Conservation (phyloP, 768 basidiomycete species). For the Russula foetens region DNA sequence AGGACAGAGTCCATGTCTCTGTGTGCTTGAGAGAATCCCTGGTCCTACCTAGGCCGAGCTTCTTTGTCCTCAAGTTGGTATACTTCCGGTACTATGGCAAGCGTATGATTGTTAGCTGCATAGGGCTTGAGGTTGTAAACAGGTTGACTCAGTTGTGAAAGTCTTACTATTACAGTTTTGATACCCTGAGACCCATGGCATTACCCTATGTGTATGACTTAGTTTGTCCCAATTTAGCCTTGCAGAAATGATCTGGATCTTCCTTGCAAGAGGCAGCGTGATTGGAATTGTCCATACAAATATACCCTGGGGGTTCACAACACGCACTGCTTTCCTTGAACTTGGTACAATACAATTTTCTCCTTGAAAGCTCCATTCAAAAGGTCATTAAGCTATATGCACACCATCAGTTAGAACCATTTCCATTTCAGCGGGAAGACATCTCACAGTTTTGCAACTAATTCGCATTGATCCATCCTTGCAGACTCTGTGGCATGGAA, state of each 20-base stretch:
- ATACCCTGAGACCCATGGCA: conserved; percentile 29
- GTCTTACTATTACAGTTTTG: conserved; percentile 51
- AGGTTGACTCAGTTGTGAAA: conserved; percentile 34
- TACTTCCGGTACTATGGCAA: conserved; percentile 58
- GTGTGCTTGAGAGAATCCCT: conserved; percentile 43
- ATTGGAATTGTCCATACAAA: conserved; percentile 90
- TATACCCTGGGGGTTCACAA: conserved; percentile 78
- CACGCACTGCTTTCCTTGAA: conserved; percentile 58
- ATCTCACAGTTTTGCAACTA: conserved; percentile 57
- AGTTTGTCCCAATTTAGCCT: conserved; percentile 78
- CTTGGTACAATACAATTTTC: conserved; percentile 57
- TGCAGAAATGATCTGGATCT: conserved; percentile 88
- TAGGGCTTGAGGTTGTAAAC: conserved; percentile 63
- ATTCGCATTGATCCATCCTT: conserved; percentile 97
- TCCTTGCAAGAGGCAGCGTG: conserved; percentile 74
- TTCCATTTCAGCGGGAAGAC: conserved; percentile 24
- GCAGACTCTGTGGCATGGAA: conserved; percentile 89
- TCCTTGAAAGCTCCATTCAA: conserved; percentile 66
- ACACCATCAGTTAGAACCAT: conserved; percentile 11
- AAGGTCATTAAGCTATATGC: conserved; percentile 60
- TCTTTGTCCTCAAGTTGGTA: conserved; percentile 49
- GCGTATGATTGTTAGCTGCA: conserved; percentile 33
- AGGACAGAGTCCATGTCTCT: conserved; percentile 41
- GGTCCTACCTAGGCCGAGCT: conserved; percentile 31
- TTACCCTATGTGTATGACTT: conserved; percentile 92